Conservation (phyloP, 257 asterid species). For the Ehretia macrophylla region DNA sequence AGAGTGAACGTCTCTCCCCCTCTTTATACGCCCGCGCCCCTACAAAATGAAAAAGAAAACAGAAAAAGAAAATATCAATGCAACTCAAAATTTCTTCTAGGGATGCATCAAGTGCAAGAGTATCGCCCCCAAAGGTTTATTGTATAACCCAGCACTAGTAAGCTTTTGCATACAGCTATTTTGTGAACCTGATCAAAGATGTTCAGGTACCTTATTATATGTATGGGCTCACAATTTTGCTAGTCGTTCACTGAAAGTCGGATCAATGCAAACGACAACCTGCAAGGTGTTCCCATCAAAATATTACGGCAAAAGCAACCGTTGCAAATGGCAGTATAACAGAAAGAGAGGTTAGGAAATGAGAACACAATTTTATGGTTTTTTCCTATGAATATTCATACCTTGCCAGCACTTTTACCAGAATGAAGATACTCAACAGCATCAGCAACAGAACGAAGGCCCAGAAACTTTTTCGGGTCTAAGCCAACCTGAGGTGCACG, state of each 20-base stretch:
- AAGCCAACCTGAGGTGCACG: conserved; percentile 45
- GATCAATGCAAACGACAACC: conserved; percentile 90
- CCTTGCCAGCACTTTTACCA: conserved; percentile 95
- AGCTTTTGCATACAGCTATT: no score
- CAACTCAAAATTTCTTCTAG: no score
- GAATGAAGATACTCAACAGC: conserved; percentile 94
- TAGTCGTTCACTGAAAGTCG: conserved; percentile 37
- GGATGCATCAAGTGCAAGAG: no score
- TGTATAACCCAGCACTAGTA: no score
- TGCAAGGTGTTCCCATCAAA: conserved; percentile 22
- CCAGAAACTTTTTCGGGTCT: conserved; percentile 74
- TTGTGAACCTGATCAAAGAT: no score
- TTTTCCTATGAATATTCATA: conserved; percentile 14
- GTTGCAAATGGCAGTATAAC: neutral
- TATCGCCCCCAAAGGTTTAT: no score
- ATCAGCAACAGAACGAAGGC: conserved; percentile 74
- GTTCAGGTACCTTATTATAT: neutral
- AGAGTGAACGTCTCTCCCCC: no score
- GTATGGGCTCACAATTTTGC: conserved; percentile 44
- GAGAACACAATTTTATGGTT: neutral
- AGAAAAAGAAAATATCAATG: no score
- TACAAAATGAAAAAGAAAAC: no score
- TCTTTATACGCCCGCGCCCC: no score
- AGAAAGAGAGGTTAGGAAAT: neutral
- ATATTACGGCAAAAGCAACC: neutral